Conservation (phyloP, 1,284 basidiomycete species). For the Rhizoctonia solani region DNA sequence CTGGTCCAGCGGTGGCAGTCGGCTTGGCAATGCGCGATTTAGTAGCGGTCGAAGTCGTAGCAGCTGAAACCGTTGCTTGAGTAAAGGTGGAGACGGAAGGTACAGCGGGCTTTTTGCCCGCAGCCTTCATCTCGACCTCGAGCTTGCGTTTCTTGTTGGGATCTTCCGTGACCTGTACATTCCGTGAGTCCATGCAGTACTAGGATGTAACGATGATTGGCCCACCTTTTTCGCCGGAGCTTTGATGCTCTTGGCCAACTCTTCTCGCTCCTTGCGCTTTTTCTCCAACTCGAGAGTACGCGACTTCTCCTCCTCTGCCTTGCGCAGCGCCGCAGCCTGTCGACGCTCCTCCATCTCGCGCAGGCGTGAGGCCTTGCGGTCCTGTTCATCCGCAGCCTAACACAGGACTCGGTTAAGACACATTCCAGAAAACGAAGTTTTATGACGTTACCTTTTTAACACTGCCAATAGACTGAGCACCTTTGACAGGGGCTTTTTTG, state of each 20-base stretch:
- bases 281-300: conserved; percentile 66
- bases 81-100: conserved; percentile 41
- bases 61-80: conserved; percentile 5
- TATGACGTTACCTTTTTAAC: conserved; percentile 78
- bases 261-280: conserved; percentile 74
- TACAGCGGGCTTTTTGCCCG: conserved; percentile 63
- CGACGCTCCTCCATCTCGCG: conserved; percentile 81
- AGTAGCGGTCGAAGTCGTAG: conserved; percentile 2
- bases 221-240: conserved; percentile 40
- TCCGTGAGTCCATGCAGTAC: conserved; percentile 33
- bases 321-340: conserved; percentile 69
- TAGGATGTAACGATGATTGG: conserved; percentile 41
- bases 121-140: conserved; percentile 59
- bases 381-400: conserved; percentile 84
- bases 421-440: background rate
- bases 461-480: conserved; percentile 76
- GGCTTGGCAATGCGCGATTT: conserved; percentile 49
- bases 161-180: conserved; percentile 63
- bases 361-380: conserved; percentile 72
- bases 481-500: conserved; percentile 62
- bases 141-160: conserved; percentile 69
- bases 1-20: conserved; percentile 44
- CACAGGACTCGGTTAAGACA: conserved; percentile 6
- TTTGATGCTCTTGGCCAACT: conserved; percentile 60
- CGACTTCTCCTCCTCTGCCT: conserved; percentile 76